A percentile compares a stretch with the other conserved stretches of the same genome.
These are phyloP conservation scores for Clathrus columnatus DNA, from an alignment of 768 basidiomycete genomes.

Conservation along the genomic window DNA sequence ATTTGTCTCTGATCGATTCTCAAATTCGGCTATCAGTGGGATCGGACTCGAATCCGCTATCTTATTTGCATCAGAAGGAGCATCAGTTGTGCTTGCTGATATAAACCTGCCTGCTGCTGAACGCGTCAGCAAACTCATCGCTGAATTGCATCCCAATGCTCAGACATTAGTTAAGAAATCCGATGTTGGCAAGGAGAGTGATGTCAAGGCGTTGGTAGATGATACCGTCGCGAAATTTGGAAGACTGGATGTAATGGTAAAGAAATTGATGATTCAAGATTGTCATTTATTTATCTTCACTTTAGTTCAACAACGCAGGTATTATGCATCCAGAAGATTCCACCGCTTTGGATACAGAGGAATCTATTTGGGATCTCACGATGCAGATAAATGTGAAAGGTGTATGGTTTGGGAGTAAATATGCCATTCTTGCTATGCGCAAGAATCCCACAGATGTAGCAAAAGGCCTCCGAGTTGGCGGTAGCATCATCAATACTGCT, in stretches of 20 bases:
- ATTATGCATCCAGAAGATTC: conserved; percentile 98
- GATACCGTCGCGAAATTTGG: conserved; percentile 78
- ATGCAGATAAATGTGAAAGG: conserved; percentile 96
- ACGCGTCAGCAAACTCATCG: conserved; percentile 55
- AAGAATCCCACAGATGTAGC: conserved; percentile 75
- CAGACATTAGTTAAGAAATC: conserved; percentile 62
- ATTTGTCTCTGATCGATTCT: not conserved
- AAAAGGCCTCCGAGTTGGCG: conserved; percentile 65
- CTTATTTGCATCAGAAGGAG: conserved; percentile 91
- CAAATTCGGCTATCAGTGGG: conserved; percentile 46
- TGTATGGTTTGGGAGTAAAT: conserved; percentile 99
- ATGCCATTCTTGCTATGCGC: conserved; percentile 95
- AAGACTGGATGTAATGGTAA: conserved; percentile 90
- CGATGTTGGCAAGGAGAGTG: conserved; percentile 84
- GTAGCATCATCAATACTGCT: conserved; percentile 96
- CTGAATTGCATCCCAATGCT: conserved; percentile 57
- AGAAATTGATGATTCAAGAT: too few relatives aligned
- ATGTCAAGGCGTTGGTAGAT: conserved; percentile 78
- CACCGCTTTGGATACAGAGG: conserved; percentile 92
- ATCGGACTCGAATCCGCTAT: conserved; percentile 96
- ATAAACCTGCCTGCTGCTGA: conserved; percentile 72
- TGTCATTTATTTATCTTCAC: not conserved
- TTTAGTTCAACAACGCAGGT: conserved; percentile 95
- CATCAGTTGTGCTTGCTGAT: conserved; percentile 83
- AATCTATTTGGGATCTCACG: conserved; percentile 90